phyloP scores from a whole-genome alignment of 2,329 filamentous ascomycete species.

The Cryphonectria carpinicola region DNA sequence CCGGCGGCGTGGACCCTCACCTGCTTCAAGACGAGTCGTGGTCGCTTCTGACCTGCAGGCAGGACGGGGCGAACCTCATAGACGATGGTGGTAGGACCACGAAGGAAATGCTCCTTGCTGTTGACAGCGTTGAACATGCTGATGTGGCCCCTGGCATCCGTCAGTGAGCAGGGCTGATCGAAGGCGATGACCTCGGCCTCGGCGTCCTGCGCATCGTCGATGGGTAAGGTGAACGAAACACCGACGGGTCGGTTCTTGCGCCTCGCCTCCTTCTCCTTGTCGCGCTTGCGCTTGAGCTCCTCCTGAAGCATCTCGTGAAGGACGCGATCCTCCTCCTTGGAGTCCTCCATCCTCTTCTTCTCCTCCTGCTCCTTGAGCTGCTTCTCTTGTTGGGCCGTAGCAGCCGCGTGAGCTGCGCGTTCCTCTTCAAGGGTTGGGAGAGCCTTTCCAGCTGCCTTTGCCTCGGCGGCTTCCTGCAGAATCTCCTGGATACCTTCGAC shows the following conservation, averaged over 20 bases:
- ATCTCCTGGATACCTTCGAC: conserved; percentile 73
- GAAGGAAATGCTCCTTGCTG: conserved; percentile 68
- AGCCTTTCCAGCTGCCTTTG: conserved; percentile 73
- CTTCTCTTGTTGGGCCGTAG: conserved; percentile 63
- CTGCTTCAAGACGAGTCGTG: conserved; percentile 76
- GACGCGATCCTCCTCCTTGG: conserved; percentile 69
- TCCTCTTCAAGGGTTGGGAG: conserved; percentile 89
- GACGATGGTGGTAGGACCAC: conserved; percentile 68
- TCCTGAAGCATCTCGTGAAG: conserved; percentile 74
- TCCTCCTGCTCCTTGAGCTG: conserved; percentile 59
- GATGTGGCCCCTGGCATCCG: conserved; percentile 65
- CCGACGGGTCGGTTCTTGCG: conserved; percentile 54
- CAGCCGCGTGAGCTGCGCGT: conserved; percentile 79
- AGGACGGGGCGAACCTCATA: conserved; percentile 74
- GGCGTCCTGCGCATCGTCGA: conserved; percentile 38
- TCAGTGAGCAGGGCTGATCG: conserved; percentile 67
- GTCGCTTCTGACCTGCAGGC: conserved; percentile 55
- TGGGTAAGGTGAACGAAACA: conserved; percentile 19
- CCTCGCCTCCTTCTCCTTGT: conserved; percentile 66
- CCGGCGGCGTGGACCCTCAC: conserved; percentile 60
- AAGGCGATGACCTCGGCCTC: conserved; percentile 56
- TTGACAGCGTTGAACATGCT: conserved; percentile 73
- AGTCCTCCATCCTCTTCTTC: conserved; percentile 58
- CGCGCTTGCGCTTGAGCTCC: conserved; percentile 70
- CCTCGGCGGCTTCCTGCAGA: conserved; percentile 82